Evolutionary conservation across 176 grass and related monocot species (phyloP).

Genomic region (Poa annua): DNA sequence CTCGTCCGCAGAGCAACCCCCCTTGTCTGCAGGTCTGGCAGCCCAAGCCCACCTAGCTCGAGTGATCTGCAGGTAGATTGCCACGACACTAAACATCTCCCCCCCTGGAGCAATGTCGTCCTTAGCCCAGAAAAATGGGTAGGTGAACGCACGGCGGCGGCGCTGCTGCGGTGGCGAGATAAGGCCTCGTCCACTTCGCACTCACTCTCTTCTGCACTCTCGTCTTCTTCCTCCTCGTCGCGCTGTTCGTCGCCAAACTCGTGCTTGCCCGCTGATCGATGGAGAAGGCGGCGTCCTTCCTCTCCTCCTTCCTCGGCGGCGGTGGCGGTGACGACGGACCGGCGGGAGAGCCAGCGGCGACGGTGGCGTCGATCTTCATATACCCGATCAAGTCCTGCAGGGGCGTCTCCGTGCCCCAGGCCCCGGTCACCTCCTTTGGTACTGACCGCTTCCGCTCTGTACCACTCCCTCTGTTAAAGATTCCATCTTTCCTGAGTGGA

Average conservation of each 20-base stretch:
- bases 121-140: too few relatives aligned
- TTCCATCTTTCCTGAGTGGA: too few relatives aligned
- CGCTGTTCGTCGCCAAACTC: too few relatives aligned
- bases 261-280: slow-evolving; percentile 24
- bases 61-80: too few relatives aligned
- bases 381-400: slow-evolving; percentile 93
- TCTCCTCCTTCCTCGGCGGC: slow-evolving; percentile 60
- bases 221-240: neutral
- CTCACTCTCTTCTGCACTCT: neutral
- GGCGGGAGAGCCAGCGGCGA: slow-evolving; percentile 39
- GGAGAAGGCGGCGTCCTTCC: slow-evolving; percentile 58
- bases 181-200: neutral
- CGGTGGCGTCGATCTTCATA: slow-evolving; percentile 59
- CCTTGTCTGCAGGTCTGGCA: too few relatives aligned
- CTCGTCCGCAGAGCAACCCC: too few relatives aligned
- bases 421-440: slow-evolving; percentile 75
- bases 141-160: too few relatives aligned
- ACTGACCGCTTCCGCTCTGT: neutral
- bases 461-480: too few relatives aligned
- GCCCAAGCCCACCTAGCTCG: too few relatives aligned
- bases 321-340: slow-evolving; percentile 25
- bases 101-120: too few relatives aligned
- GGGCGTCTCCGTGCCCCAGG: slow-evolving; percentile 72
- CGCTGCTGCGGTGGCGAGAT: neutral
- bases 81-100: too few relatives aligned